Evolutionary conservation across 768 basidiomycete genomes (phyloP), one percentile per base, ranked within the genome.

Genomic region (Asterophora lycoperdoides): DNA sequence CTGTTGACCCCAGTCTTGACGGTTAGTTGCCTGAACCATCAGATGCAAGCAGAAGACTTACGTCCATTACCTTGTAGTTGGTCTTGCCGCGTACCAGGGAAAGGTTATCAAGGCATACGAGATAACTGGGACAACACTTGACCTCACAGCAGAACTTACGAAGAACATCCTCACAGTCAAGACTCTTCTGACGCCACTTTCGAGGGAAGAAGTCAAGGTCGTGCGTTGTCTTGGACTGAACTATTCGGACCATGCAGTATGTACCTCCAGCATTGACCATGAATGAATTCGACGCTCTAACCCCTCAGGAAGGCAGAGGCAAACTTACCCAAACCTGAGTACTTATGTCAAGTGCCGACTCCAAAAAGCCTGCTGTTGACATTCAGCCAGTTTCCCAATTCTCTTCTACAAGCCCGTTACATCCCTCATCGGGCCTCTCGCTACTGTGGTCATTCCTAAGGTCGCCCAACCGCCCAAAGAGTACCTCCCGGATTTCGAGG

Each of bases 151-250:
- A 1, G 77, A 81, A 53, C 74, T 92, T 17, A 79, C 85, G 13
- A 69, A 68, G 48, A 80, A 71, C 17, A 63, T 84, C 0, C 68
- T 91, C 37, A 89, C 87, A 3, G 87, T 89, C 35, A 78, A 82
- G 61, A 71, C 78, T 35, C 77, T 92, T 32, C 75, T 92, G 14
- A 69, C 80, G 2, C 89, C 89, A 9, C 72, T 92, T 19, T 74
- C 84, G 8, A 69, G 77, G 35, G 78, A 84, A 52, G 74, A 88
- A 59, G 72, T 89, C 53, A 80, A 79, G 52, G 67, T 84, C 2
- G 86, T 88, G 20, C 77, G 89, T 9, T 89, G 87, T 65, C 67
- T 92, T 10, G 89, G 89, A 0, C 67, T 92, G 41, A 92, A 92
- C 62, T 92, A 92, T 60, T 76, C 77, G n/a, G 88, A 90, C 57